Conservation (phyloP, 768 basidiomycete species). For the Hebeloma cylindrosporum region DNA sequence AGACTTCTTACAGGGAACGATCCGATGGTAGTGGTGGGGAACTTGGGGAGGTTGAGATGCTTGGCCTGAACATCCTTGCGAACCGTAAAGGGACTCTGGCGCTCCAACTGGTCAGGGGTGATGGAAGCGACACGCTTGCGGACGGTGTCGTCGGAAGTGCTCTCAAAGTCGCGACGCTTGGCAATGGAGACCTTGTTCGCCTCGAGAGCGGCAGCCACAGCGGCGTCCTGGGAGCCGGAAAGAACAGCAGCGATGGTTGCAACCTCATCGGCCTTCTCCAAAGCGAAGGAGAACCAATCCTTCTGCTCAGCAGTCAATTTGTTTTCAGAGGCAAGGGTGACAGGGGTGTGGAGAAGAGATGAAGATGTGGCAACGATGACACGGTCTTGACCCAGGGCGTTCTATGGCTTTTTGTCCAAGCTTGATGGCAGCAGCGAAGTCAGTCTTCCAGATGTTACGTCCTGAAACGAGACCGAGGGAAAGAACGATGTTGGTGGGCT, state of each 20-base stretch:
- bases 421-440: slow-evolving; percentile 81
- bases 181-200: slow-evolving; percentile 88
- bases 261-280: slow-evolving; percentile 94
- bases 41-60: slow-evolving; percentile 88
- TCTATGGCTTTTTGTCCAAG: slow-evolving; percentile 82
- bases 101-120: slow-evolving; percentile 80
- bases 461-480: slow-evolving; percentile 97
- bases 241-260: slow-evolving; percentile 81
- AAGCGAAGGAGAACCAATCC: slow-evolving; percentile 98
- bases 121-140: slow-evolving; percentile 94
- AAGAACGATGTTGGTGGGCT: slow-evolving; percentile 75
- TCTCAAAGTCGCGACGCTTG: slow-evolving; percentile 94
- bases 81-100: slow-evolving; percentile 84
- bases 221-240: slow-evolving; percentile 79
- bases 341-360: slow-evolving; percentile 97
- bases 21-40: slow-evolving; percentile 98
- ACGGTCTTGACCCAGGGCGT: slow-evolving; percentile 79
- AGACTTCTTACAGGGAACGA: slow-evolving; percentile 79
- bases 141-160: slow-evolving; percentile 88
- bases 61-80: slow-evolving; percentile 89
- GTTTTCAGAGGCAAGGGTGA: slow-evolving; percentile 90
- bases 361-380: slow-evolving; percentile 96
- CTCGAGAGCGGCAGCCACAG: slow-evolving; percentile 73
- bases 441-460: slow-evolving; percentile 99
- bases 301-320: slow-evolving; percentile 86